Percentiles rank a stretch among this genome's conserved stretches.
These are phyloP conservation scores for Diaporthe citri DNA, from an alignment of 2,329 filamentous ascomycete species.

Conservation along the genomic window DNA sequence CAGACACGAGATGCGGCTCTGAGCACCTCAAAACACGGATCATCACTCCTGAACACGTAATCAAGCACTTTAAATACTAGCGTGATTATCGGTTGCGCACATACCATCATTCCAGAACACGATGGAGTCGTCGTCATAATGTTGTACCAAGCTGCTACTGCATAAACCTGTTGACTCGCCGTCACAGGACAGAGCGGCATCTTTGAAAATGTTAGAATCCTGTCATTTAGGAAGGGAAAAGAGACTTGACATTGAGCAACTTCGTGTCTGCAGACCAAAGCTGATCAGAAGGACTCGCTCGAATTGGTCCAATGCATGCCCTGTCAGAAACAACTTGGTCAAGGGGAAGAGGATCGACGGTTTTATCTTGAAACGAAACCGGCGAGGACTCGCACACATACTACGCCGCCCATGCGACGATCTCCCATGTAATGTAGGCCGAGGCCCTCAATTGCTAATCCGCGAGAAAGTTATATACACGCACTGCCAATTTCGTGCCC, in stretches of 20 bases:
- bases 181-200: background rate
- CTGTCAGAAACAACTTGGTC: background rate
- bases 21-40: background rate
- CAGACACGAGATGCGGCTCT: background rate
- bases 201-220: background rate
- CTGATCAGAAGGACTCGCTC: background rate
- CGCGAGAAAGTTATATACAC: background rate
- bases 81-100: background rate
- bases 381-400: background rate
- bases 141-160: background rate
- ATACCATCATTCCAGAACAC: background rate
- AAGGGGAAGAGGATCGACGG: background rate
- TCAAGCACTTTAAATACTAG: background rate
- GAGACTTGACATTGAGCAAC: too few species aligned
- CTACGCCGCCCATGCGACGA: background rate
- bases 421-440: background rate
- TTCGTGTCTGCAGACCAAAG: background rate
- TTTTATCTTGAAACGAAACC: background rate
- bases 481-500: background rate
- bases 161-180: too few species aligned
- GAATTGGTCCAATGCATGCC: too few species aligned
- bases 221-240: background rate
- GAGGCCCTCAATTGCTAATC: too few species aligned
- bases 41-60: constrained; percentile 2
- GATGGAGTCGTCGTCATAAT: background rate